phyloP scores from a whole-genome alignment of 768 basidiomycete species.

The Mycena olivaceomarginata region DNA sequence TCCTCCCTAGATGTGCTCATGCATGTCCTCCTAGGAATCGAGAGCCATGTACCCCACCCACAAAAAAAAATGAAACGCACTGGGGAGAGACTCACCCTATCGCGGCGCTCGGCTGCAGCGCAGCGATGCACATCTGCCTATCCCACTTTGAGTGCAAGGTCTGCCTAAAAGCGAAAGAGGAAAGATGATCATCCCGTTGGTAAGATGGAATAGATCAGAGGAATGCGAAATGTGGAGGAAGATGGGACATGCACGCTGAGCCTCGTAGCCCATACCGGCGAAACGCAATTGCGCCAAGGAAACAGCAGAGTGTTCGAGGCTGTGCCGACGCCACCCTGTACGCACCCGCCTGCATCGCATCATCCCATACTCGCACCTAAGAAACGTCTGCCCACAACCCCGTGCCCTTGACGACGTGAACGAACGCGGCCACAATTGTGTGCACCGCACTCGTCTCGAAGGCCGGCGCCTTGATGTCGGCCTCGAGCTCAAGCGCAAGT shows the following conservation, averaged over 20 bases:
- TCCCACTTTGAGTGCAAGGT: neutral
- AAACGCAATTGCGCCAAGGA: neutral
- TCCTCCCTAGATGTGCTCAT: neutral
- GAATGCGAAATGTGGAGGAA: neutral
- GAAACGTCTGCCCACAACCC: neutral
- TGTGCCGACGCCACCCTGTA: neutral
- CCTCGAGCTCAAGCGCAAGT: neutral
- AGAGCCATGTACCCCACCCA: too few relatives aligned
- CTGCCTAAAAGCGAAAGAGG: neutral
- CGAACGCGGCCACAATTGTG: neutral
- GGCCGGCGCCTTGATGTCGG: neutral
- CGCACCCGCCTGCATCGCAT: neutral
- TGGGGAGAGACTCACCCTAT: neutral
- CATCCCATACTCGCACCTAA: neutral
- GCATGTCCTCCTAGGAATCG: neutral
- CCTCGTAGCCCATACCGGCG: neutral
- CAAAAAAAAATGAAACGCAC: neutral
- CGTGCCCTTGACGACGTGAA: neutral
- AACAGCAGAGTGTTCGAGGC: slow-evolving; percentile 1
- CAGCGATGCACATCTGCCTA: neutral
- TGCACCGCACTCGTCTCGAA: slow-evolving; percentile 1
- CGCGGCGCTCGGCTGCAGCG: neutral
- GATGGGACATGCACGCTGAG: neutral
- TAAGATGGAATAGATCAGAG: neutral
- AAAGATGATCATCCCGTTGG: neutral